A percentile compares a stretch with the other conserved stretches of the same genome.
Conservation (phyloP, 116 monocot species). For the Papilionanthe hybrid region DNA sequence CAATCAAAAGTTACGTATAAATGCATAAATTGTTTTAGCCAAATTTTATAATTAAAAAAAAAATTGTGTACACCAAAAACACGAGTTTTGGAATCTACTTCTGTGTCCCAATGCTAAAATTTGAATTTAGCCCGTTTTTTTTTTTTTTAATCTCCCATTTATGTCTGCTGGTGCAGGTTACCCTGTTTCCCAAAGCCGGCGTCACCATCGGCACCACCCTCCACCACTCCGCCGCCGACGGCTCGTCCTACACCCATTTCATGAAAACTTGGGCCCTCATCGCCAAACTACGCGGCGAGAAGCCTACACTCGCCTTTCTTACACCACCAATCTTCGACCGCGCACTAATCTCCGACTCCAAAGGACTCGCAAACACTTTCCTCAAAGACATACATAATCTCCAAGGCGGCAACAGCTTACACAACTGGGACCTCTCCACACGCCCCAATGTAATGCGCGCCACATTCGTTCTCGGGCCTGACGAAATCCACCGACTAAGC, state of each 20-base stretch:
- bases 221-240: slow-evolving; percentile 49
- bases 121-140: too few relatives aligned
- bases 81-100: too few relatives aligned
- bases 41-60: too few relatives aligned
- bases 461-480: slow-evolving; percentile 24
- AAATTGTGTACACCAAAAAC: too few relatives aligned
- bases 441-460: background rate
- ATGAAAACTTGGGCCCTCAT: slow-evolving; percentile 39
- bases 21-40: too few relatives aligned
- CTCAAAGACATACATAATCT: slow-evolving; percentile 11
- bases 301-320: too few relatives aligned
- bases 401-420: background rate
- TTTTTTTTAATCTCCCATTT: too few relatives aligned
- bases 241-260: slow-evolving; percentile 37
- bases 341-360: slow-evolving; percentile 10
- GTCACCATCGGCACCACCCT: slow-evolving; percentile 33
- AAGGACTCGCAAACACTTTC: slow-evolving; percentile 11
- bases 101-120: too few relatives aligned
- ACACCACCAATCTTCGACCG: slow-evolving; percentile 24
- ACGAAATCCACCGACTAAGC: slow-evolving; percentile 9
- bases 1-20: too few relatives aligned
- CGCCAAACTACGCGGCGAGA: background rate
- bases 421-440: slow-evolving; percentile 7
- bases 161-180: slow-evolving; percentile 20
- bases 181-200: slow-evolving; percentile 34